Conservation (phyloP, 768 basidiomycete genomes). For the Pleurotus tuber-regium region DNA sequence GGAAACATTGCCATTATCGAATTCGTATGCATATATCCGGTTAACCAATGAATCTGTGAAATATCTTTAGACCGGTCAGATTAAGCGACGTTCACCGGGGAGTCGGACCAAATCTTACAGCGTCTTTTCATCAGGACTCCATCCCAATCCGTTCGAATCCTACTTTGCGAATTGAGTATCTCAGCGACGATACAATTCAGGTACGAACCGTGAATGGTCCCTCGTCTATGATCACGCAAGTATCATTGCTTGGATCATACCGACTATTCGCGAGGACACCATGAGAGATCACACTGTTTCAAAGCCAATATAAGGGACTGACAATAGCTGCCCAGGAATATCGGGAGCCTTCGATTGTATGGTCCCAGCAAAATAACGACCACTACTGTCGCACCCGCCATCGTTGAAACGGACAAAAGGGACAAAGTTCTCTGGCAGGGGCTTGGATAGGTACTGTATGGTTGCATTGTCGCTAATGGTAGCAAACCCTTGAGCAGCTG, state of each 20-base stretch:
- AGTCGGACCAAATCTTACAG: constrained; percentile 37
- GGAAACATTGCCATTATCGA: constrained; percentile 51
- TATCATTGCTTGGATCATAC: constrained; percentile 50
- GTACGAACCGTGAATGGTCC: constrained; percentile 63
- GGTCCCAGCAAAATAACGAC: constrained; percentile 68
- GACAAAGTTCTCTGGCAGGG: constrained; percentile 40
- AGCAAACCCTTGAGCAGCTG: constrained; percentile 57
- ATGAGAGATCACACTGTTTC: background rate
- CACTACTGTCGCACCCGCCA: constrained; percentile 62
- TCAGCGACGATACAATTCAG: constrained; percentile 7
- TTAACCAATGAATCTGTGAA: constrained; percentile 70
- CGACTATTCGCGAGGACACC: constrained; percentile 16
- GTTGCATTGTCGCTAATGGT: constrained; percentile 41
- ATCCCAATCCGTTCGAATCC: constrained; percentile 67
- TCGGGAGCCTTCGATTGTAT: constrained; percentile 46
- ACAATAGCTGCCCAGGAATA: constrained; percentile 55
- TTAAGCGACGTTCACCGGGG: constrained; percentile 7
- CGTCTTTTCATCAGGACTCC: constrained; percentile 60
- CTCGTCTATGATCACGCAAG: constrained; percentile 51
- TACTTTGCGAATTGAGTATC: constrained; percentile 20
- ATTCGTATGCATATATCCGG: constrained; percentile 67
- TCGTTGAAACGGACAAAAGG: constrained; percentile 64
- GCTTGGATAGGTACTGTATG: constrained; percentile 49
- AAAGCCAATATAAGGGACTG: background rate
- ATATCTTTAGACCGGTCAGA: constrained; percentile 41